Base-by-base conservation (phyloP, 495 filamentous ascomycete genomes). In the Aspergillus hancockii region DNA sequence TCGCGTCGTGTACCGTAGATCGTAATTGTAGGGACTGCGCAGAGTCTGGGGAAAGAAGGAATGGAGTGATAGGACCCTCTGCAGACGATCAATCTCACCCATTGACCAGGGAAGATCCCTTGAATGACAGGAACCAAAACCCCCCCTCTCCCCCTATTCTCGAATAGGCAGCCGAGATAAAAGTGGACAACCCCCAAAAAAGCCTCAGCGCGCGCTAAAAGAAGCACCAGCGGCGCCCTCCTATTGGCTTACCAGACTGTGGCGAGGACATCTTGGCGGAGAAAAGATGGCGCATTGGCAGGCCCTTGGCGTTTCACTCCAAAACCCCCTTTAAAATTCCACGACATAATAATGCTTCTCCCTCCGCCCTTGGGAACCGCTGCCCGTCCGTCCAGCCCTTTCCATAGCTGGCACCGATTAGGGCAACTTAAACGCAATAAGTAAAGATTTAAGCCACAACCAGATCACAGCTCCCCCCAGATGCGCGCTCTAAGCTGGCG, bases 241-340 rank as follows among this genome's bases (percentile, higher is more conserved):
- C 43, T 5, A 47, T 47, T 47, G 43, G 43, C 12, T 19, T 3
- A 16, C 1, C 3, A n/a, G 38, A 41, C 38, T 41, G 38, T 41
- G 38, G 38, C 38, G 38, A 16, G 43, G 21, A 47, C 19, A 23
- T 22, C 43, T 47, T 47, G 43, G 43, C 43, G 19, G 7, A 23
- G 23, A 8, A 43, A 43, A 21, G 40, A 21, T 40, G 10, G 36
- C 36, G 36, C 16, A 13, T 40, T 40, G 36, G 12, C 25, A 10
- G 32, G 10, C 40, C 5, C 43, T 47, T 47, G 43, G 43, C 43
- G 43, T 47, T 47, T 47, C 43, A 47, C 43, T 47, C 18, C 2
- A 18, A n/a, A n/a, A 47, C 22, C 38, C 38, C 43, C 19, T 47
- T 47, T 47, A 21, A 47, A 47, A 47, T 47, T 47, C 43, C 43